Evolutionary conservation across 2,329 filamentous ascomycete species (phyloP), one percentile per base, ranked within the genome.

Genomic region (Cadophora sp.): DNA sequence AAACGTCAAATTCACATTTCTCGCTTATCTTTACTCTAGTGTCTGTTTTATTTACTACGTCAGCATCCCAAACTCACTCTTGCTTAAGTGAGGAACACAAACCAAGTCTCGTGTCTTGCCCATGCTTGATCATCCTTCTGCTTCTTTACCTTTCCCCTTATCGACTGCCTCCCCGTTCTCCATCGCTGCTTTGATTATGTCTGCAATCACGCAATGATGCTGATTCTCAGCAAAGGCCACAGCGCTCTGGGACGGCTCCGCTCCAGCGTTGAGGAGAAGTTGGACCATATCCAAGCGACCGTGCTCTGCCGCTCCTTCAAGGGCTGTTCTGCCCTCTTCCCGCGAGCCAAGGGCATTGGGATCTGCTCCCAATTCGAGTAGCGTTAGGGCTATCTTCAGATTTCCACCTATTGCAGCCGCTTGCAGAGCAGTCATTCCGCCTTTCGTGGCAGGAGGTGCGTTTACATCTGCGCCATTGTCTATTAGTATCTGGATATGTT

Each of bases 251-350:
- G 47, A 33, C 6, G 55, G 53, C 59, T 43, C 33, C 22, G 68
- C 68, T 39, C 66, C 66, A 41, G 59, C 60, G 11, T 61, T 50
- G 33, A 69, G 56, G 43, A 71, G 59, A 8, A 71, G 60, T 36
- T 64, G 51, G 16, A 64, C 53, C 18, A 70, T 59, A n/a, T 67
- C 61, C 2, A 61, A 20, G 41, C 75, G 70, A 9, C 76, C 76
- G 65, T 75, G 45, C 61, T 74, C 75, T 1, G 78, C 77, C 39
- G 78, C 78, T 8, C 68, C 74, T 61, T 64, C 60, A 13, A 67
- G 55, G 33, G 65, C 60, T 76, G 69, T 67, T 16, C 60, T 53
- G 8, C 65, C 65, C 1, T 20, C 36, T 8, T 50, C 18, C 18
- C 33, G n/a, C 11, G 77, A 70, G 13, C 72, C 74, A 22, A 45